Percentiles rank a stretch among this genome's conserved stretches.
These are phyloP conservation scores for Silene latifolia DNA, from an alignment of 148 eudicot species.

Conservation along the genomic window DNA sequence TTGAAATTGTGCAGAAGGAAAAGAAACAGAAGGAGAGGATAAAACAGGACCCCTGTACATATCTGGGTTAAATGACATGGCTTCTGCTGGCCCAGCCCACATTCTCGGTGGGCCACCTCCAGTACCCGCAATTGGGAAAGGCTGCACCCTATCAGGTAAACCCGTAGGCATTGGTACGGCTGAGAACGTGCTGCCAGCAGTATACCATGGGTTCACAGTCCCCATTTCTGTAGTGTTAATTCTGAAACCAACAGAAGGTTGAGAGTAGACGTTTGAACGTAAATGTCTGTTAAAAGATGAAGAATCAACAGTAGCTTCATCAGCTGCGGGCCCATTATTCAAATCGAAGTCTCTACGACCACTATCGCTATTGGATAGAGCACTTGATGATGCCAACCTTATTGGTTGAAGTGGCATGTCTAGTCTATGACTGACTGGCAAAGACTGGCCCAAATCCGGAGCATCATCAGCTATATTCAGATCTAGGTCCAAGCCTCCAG, in stretches of 20 bases:
- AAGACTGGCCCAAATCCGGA: conserved; percentile 41
- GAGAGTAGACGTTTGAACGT: conserved; percentile 41
- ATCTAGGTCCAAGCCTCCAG: conserved; percentile 72
- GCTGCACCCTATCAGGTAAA: conserved; percentile 57
- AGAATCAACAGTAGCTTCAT: conserved; percentile 41
- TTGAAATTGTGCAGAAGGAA: conserved; percentile 51
- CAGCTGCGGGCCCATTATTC: conserved; percentile 70
- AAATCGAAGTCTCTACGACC: conserved; percentile 67
- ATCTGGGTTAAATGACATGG: conserved; percentile 48
- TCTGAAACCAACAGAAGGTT: conserved; percentile 33
- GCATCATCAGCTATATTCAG: conserved; percentile 71
- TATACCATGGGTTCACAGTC: conserved; percentile 49
- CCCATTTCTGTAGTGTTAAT: conserved; percentile 21
- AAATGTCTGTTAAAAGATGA: conserved; percentile 25
- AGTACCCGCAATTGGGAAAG: conserved; percentile 39
- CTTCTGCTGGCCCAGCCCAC: conserved; percentile 43
- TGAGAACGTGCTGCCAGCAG: conserved; percentile 49
- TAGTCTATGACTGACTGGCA: conserved; percentile 21
- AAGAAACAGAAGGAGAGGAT: conserved; percentile 70
- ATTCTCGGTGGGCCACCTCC: conserved; percentile 55
- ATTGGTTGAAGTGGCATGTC: conserved; percentile 24
- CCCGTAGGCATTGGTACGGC: conserved; percentile 50
- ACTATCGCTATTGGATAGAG: conserved; percentile 39
- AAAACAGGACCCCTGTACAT: conserved; percentile 67
- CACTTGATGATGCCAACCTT: conserved; percentile 29